Evolutionary conservation across 192 early-diverging fungal species (phyloP), one percentile per base, ranked within the genome.

Genomic region (Geosiphon pyriformis): DNA sequence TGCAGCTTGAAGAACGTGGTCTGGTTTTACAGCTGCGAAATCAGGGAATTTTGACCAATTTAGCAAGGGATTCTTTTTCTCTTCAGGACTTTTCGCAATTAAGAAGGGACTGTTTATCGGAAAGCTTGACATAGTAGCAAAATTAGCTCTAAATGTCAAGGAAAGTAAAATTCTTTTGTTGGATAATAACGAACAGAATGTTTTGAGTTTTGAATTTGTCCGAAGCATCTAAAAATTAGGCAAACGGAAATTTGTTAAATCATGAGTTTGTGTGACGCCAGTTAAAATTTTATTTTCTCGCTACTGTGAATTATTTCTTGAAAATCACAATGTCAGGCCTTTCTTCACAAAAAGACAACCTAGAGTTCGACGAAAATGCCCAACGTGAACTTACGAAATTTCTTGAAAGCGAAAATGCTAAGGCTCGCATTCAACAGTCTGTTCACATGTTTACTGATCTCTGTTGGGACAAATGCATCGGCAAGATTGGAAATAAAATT

Each of bases 391-490:
- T 85, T 15, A 53, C 74, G 68, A 73, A 74, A 59, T 84, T 85
- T 75, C 72, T 87, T 35, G 80, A 85, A 70, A 71, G 72, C n/a
- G 83, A 85, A 56, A 69, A 80, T 53, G 79, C 76, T 59, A 85
- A 84, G 67, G 76, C 75, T 26, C 78, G 83, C 54, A 73, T 87
- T 56, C 82, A 87, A 65, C 72, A 71, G 62, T 77, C 76, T 20
- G 80, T 85, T 25, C 82, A 85, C 69, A 77, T 74, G 29, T 85
- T 86, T 64, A 87, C 85, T 23, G 80, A 80, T 61, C 77, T 85
- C 29, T 87, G 86, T 74, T 90, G 86, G 78, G 85, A 90, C 53
- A 83, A 81, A 62, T 90, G 88, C 74, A 79, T 90, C 51, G 78
- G 68, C 27, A 79, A 77, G 61, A 72, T 77, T 59, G 62, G 81